Evolutionary conservation across 2,329 filamentous ascomycete species (phyloP).

Genomic region (Penicillium sp.): DNA sequence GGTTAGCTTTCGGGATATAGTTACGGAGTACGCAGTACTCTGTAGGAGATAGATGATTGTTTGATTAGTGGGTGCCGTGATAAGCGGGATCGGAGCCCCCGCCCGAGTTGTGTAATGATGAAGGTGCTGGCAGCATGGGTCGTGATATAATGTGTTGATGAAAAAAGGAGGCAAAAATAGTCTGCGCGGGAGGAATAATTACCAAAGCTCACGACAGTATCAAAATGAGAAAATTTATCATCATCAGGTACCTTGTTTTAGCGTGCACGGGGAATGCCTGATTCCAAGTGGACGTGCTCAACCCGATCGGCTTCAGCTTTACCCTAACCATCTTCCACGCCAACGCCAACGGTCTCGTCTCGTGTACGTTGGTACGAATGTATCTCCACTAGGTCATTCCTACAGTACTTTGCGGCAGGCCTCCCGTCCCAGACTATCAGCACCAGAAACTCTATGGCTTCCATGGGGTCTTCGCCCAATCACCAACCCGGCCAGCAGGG

Average conservation of each 20-base stretch:
- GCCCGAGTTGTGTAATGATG: constrained; percentile 24
- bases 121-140: not conserved
- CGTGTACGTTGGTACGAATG: not conserved
- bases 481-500: not conserved
- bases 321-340: not conserved
- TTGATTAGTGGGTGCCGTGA: constrained; percentile 18
- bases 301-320: constrained; percentile 9
- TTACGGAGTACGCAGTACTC: not conserved
- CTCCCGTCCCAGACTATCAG: not conserved
- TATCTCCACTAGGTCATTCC: not conserved
- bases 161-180: not conserved
- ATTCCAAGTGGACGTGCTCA: constrained; percentile 3
- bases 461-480: not conserved
- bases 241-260: not conserved
- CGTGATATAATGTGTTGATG: not conserved
- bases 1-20: constrained; percentile 14
- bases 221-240: not conserved
- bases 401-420: not conserved
- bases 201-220: not conserved
- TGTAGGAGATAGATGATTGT: constrained; percentile 9
- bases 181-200: not conserved
- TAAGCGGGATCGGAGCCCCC: constrained; percentile 20
- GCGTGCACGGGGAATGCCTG: constrained; percentile 7
- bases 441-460: constrained; percentile 4
- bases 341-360: constrained; percentile 3